Conservation (phyloP, 805 yeast species). For the Metschnikowia colocasiae region DNA sequence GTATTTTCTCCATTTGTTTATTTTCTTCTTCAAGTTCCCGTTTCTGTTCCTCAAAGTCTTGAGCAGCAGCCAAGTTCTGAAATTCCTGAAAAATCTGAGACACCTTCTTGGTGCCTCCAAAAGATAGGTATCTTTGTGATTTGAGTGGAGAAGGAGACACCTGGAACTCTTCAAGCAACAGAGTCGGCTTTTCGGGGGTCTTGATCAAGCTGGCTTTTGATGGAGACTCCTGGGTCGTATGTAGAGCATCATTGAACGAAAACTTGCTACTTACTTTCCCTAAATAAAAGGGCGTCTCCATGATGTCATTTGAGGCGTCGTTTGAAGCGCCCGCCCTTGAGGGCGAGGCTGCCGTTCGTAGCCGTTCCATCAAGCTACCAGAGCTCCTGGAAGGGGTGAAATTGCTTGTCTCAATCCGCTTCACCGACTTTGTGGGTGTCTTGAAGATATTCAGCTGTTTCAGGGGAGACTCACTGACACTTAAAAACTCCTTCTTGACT, state of each 20-base stretch:
- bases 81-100: slow-evolving; percentile 48
- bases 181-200: slow-evolving; percentile 17
- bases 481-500: background rate
- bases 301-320: background rate
- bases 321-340: background rate
- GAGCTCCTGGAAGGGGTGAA: slow-evolving; percentile 16
- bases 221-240: slow-evolving; percentile 1
- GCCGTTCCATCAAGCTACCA: slow-evolving; percentile 9
- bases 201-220: background rate
- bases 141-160: slow-evolving; percentile 48
- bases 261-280: slow-evolving; percentile 16
- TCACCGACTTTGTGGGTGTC: slow-evolving; percentile 32
- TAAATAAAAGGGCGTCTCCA: slow-evolving; percentile 16
- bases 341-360: slow-evolving; percentile 13
- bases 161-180: slow-evolving; percentile 22
- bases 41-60: slow-evolving; percentile 17
- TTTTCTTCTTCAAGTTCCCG: slow-evolving; percentile 16
- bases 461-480: slow-evolving; percentile 8
- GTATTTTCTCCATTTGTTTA: slow-evolving; percentile 6
- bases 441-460: slow-evolving; percentile 21
- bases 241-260: slow-evolving; percentile 8
- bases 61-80: slow-evolving; percentile 27
- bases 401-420: slow-evolving; percentile 13
- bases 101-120: slow-evolving; percentile 26
- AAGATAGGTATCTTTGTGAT: slow-evolving; percentile 27